A percentile compares a stretch with the other conserved stretches of the same genome.
These are phyloP conservation scores for Sclerotiophoma versabilis DNA, from an alignment of 2,329 filamentous ascomycete genomes.

Conservation along the genomic window DNA sequence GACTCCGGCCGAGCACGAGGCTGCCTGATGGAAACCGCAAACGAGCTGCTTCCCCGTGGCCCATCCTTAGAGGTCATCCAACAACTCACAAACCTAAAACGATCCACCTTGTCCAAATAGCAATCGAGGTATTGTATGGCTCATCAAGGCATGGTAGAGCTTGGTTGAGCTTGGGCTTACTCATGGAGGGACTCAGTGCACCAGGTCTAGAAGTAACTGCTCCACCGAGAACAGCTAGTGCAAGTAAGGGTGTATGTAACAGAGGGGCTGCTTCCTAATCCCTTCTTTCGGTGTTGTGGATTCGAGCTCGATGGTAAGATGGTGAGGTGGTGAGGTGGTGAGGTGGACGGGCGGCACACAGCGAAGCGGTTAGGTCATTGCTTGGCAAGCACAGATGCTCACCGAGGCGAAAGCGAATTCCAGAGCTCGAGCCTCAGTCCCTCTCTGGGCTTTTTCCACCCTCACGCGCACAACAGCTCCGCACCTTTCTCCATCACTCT, in stretches of 20 bases:
- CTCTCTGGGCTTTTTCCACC: slow-evolving; percentile 12
- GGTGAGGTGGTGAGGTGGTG: not conserved
- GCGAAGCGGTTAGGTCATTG: slow-evolving; percentile 6
- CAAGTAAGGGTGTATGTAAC: not conserved
- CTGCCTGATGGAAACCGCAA: too few species aligned
- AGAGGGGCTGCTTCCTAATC: not conserved
- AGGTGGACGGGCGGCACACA: not conserved
- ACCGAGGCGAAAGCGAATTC: slow-evolving; percentile 14
- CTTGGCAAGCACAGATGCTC: slow-evolving; percentile 14
- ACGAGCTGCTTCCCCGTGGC: too few species aligned
- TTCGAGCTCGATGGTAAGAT: too few species aligned
- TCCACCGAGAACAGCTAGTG: not conserved
- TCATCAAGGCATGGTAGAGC: not conserved
- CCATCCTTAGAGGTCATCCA: too few species aligned
- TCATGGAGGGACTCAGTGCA: not conserved
- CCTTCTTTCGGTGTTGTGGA: too few species aligned
- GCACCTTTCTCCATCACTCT: slow-evolving; percentile 11
- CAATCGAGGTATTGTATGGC: too few species aligned
- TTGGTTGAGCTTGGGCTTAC: not conserved
- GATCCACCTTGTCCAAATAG: too few species aligned
- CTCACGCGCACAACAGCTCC: slow-evolving; percentile 17
- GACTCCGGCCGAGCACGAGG: too few species aligned
- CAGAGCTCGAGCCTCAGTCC: slow-evolving; percentile 7
- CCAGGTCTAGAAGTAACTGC: not conserved
- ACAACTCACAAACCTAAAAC: too few species aligned